Evolutionary conservation across 2,329 filamentous ascomycete species (phyloP), one percentile per base, ranked within the genome.

Genomic region (Pleoardoris graminearum): DNA sequence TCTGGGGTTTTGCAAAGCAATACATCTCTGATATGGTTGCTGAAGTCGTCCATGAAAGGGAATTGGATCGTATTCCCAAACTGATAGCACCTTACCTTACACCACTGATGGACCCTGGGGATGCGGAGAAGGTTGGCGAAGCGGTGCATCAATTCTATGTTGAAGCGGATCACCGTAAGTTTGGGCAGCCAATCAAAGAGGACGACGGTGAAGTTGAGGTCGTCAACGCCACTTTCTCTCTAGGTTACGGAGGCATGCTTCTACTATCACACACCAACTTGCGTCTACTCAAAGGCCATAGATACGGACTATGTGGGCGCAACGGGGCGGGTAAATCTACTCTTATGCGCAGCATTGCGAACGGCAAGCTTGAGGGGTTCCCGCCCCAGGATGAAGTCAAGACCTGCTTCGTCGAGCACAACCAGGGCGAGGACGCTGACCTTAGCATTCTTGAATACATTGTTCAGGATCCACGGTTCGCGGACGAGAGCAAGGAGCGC

Each of bases 261-360:
- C 80, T 99, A 56, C 83, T 99, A 19, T 97, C 91, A 4, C 94
- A 97, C 78, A 97, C 94, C 61, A 97, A 97, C 73, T 81, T 99
- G 37, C 87, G 91, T 36, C 85, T 99, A 7, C 83, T 97, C 67
- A 97, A 97, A 80, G 94, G 94, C 51, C 94, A 97, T 76, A 88
- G 94, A 53, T 99, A 99, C 72, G 94, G 94, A 73, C 89, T 99
- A 16, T 97, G 93, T 68, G 94, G 94, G 67, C 89, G 93, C 66
- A 99, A 99, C 74, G 94, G 94, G 79, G 91, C 92, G 51, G 94
- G 94, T 70, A 99, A 99, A 79, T 97, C 94, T n/a, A 99, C 94
- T 1, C 83, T 99, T 53, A 97, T 99, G 94, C 90, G 91, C 72
- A 91, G 89, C 73, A 99, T 99, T 67, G 90, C 94, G 45, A 88